Conservation (phyloP, 352 stramenopile species). For the Thalassiosira sp. region DNA sequence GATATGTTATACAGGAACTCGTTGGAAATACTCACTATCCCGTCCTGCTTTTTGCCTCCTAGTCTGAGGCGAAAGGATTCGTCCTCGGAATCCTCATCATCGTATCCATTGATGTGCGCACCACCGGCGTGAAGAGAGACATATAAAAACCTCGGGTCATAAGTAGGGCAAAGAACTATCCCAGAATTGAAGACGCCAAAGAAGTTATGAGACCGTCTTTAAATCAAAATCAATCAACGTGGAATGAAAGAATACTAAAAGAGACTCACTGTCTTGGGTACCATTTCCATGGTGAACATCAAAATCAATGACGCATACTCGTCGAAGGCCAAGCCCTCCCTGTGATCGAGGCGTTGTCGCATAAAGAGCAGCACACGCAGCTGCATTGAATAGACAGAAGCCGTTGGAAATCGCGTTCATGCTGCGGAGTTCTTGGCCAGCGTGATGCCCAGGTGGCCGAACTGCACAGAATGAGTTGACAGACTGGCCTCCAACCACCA, state of each 20-base stretch:
- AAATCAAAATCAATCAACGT: too few species aligned
- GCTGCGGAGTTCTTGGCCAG: conserved; percentile 89
- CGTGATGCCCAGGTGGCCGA: conserved; percentile 95
- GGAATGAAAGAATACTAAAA: too few species aligned
- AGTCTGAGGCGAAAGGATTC: conserved; percentile 52
- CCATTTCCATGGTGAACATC: conserved; percentile 91
- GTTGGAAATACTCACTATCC: too few species aligned
- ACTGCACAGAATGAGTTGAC: conserved; percentile 96
- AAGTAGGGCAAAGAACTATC: conserved; percentile 80
- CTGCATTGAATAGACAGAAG: conserved; percentile 98
- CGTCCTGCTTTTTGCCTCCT: conserved; percentile 59
- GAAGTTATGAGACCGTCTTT: too few species aligned
- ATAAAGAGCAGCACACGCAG: conserved; percentile 94
- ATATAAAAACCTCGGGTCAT: conserved; percentile 83
- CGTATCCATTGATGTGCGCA: conserved; percentile 76
- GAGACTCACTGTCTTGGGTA: conserved; percentile 85
- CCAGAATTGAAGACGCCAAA: too few species aligned
- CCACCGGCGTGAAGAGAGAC: conserved; percentile 80
- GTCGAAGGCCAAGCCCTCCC: conserved; percentile 87
- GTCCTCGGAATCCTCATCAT: conserved; percentile 58
- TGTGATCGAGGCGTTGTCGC: conserved; percentile 87
- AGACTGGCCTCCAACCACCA: conserved; percentile 87
- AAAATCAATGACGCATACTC: conserved; percentile 96
- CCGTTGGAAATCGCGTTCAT: conserved; percentile 89
- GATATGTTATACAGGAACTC: too few species aligned